Conservation (phyloP, 805 yeast species). For the Candida rishiriensis region DNA sequence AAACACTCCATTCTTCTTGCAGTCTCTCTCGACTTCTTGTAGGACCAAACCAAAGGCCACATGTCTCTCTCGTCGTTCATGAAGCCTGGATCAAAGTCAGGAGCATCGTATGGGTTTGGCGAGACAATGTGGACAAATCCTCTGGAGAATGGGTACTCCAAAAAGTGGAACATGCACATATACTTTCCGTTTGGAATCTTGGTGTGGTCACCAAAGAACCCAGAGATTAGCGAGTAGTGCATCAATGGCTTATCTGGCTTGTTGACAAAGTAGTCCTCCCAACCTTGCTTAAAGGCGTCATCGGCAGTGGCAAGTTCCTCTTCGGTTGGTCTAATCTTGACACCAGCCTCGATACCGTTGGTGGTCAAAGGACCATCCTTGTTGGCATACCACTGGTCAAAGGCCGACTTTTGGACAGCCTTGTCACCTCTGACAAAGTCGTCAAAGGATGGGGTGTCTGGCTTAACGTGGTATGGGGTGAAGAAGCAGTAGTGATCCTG, state of each 20-base stretch:
- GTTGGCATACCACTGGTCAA: conserved; percentile 28
- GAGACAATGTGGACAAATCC: conserved; percentile 22
- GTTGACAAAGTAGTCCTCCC: conserved; percentile 24
- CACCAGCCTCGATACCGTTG: conserved; percentile 30
- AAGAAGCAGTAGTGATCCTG: conserved; percentile 30
- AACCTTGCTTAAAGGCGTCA: conserved; percentile 23
- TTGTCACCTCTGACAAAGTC: conserved; percentile 27
- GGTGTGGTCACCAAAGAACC: conserved; percentile 30
- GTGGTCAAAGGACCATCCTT: conserved; percentile 29
- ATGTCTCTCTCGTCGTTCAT: conserved; percentile 26
- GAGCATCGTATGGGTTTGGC: conserved; percentile 24
- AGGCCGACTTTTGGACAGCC: conserved; percentile 23
- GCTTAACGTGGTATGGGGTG: conserved; percentile 26
- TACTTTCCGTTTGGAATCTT: conserved; percentile 26
- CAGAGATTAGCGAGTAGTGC: conserved; percentile 28
- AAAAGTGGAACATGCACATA: conserved; percentile 28
- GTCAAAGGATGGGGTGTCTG: conserved; percentile 25
- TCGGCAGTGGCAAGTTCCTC: conserved; percentile 25
- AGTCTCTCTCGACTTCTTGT: conserved; percentile 28
- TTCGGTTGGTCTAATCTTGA: conserved; percentile 28
- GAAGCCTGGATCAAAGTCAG: conserved; percentile 29
- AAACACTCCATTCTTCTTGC: conserved; percentile 27
- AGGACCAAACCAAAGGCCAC: conserved; percentile 29
- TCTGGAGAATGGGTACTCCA: conserved; percentile 30
- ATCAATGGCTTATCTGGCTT: conserved; percentile 29